Percentiles rank a stretch among this genome's conserved stretches.
phyloP scores from a whole-genome alignment of 176 grass and related monocot species.

The Dendrocalamus sinicus region DNA sequence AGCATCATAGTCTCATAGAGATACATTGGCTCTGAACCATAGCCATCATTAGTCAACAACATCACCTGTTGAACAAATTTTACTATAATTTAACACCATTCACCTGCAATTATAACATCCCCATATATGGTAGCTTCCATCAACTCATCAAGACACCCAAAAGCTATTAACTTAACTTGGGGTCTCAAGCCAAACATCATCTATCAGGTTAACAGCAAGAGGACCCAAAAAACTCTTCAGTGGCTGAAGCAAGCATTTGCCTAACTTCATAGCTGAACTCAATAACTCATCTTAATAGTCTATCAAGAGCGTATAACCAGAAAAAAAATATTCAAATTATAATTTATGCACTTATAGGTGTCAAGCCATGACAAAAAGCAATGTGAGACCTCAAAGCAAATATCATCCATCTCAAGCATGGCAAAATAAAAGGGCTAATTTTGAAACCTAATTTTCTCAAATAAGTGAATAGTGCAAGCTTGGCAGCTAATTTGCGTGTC shows the following conservation, averaged over 20 bases:
- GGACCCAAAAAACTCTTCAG: neutral
- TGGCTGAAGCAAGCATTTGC: slow-evolving; percentile 17
- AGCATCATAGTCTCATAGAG: neutral
- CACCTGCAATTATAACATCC: neutral
- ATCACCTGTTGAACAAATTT: slow-evolving; percentile 1
- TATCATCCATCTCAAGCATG: neutral
- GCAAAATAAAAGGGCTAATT: neutral
- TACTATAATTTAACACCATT: neutral
- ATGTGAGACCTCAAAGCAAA: neutral
- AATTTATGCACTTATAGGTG: neutral
- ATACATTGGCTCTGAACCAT: slow-evolving; percentile 14
- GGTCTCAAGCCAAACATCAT: neutral
- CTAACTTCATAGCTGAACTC: neutral
- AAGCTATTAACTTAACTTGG: slow-evolving; percentile 12
- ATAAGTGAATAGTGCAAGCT: neutral
- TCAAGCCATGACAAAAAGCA: slow-evolving; percentile 6
- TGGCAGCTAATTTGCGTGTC: neutral
- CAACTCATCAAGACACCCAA: slow-evolving; percentile 3
- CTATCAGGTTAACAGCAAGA: neutral
- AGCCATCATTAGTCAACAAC: neutral
- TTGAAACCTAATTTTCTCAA: neutral
- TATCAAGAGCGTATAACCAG: neutral
- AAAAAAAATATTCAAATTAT: neutral
- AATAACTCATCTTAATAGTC: neutral
- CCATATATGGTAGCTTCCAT: slow-evolving; percentile 15